Evolutionary conservation across 805 yeast species (phyloP), one percentile per base, ranked within the genome.

Genomic region (Lachancea fermentati): DNA sequence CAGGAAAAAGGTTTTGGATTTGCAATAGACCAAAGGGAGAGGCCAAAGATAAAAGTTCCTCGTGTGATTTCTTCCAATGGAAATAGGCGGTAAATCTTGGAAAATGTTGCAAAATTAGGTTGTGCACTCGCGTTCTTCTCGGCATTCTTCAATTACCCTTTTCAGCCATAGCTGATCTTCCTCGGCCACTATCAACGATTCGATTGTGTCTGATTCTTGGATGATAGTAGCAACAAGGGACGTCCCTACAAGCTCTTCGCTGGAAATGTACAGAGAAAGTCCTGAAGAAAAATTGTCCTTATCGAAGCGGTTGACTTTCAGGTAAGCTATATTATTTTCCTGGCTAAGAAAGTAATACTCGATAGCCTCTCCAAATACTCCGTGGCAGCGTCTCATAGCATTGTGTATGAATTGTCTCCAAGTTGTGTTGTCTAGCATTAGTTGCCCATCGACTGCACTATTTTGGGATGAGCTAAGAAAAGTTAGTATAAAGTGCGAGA

Each of bases 41-140:
- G 18, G 44, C 49, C 4, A 46, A 43, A 13, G 54, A 60, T 35
- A 24, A 44, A 6, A 65, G 62, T 9, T 63, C 56, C 36, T 68
- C 67, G n/a, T 76, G 81, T 55, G 76, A 73, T 1, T 75, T 57
- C 49, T 76, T 76, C 53, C 68, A 75, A 55, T 76, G 81, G 81
- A 41, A 35, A 12, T 28, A 36, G n/a, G 3, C 7, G 16, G 29
- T 24, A 14, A 24, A 11, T 12, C n/a, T 29, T 30, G 30, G 30
- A 34, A 22, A 34, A 22, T n/a, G 13, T 13, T 4, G 18, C 5
- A 18, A 9, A 19, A 19, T 25, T 16, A 34, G 18, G 14, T 28
- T 16, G 22, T 30, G 9, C 26, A 12, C 30, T 18, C 30, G 29
- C 31, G 29, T 15, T 54, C 52, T 13, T 46, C 45, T 25, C 36